Evolutionary conservation across 805 yeast species (phyloP).

Genomic region (Candida dajiaensis): DNA sequence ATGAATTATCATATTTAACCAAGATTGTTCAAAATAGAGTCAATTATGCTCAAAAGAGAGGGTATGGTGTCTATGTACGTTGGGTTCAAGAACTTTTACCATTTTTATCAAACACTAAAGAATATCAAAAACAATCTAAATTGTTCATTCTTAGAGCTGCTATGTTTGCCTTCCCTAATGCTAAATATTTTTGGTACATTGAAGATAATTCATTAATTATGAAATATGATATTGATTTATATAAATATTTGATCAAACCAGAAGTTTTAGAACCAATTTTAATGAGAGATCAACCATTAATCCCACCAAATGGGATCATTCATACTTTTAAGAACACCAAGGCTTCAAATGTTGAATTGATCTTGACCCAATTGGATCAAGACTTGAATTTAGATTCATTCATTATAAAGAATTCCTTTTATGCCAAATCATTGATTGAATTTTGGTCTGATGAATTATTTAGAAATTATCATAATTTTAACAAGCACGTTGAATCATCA

Average conservation of each 20-base stretch:
- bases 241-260: conserved; percentile 52
- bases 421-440: conserved; percentile 68
- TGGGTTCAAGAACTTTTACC: conserved; percentile 84
- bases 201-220: conserved; percentile 75
- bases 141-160: conserved; percentile 72
- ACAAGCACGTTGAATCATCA: conserved; percentile 55
- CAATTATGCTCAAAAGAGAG: conserved; percentile 77
- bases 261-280: conserved; percentile 58
- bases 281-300: conserved; percentile 65
- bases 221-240: conserved; percentile 58
- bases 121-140: conserved; percentile 56
- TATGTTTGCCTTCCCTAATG: conserved; percentile 86
- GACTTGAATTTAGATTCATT: conserved; percentile 68
- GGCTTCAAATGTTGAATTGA: conserved; percentile 48
- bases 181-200: conserved; percentile 87
- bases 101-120: conserved; percentile 29
- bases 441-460: conserved; percentile 71
- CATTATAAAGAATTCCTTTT: conserved; percentile 58
- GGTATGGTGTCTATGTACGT: conserved; percentile 78
- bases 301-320: conserved; percentile 61
- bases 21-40: conserved; percentile 79
- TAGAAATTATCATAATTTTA: conserved; percentile 56
- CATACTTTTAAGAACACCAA: conserved; percentile 59
- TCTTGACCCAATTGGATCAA: conserved; percentile 63
- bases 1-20: conserved; percentile 52